Conservation (phyloP, 148 eudicot genomes). For the Rhododendron henanense region DNA sequence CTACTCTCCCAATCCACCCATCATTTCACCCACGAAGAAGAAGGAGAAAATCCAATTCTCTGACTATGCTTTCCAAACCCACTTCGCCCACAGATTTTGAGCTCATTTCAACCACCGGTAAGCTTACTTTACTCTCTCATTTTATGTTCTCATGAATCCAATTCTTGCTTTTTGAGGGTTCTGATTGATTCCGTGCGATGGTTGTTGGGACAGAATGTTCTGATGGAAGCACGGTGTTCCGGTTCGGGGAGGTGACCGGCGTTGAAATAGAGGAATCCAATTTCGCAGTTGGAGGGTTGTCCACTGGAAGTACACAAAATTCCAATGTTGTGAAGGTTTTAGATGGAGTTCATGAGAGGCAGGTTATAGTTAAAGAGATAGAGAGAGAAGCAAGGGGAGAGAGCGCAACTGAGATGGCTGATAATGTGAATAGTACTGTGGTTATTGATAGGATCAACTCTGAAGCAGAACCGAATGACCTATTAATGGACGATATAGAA, state of each 20-base stretch:
- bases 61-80: constrained; percentile 9
- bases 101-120: constrained; percentile 34
- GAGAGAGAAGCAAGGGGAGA: constrained; percentile 12
- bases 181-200: neutral
- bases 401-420: constrained; percentile 12
- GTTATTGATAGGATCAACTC: neutral
- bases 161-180: neutral
- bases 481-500: constrained; percentile 5
- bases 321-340: constrained; percentile 22
- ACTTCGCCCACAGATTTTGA: constrained; percentile 12
- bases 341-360: constrained; percentile 26
- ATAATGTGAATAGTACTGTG: neutral
- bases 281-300: neutral
- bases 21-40: constrained; percentile 11
- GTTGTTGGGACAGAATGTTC: constrained; percentile 38
- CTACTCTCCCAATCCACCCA: neutral
- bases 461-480: constrained; percentile 13
- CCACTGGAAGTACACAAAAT: constrained; percentile 11
- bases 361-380: constrained; percentile 14
- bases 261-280: constrained; percentile 24
- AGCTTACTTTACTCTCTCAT: neutral
- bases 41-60: neutral
- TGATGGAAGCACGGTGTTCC: constrained; percentile 71
- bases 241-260: constrained; percentile 66
- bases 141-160: neutral